Percentiles rank a stretch among this genome's conserved stretches.
phyloP scores from a whole-genome alignment of 83 land plant species.

The Diphasiastrum complanatum region DNA sequence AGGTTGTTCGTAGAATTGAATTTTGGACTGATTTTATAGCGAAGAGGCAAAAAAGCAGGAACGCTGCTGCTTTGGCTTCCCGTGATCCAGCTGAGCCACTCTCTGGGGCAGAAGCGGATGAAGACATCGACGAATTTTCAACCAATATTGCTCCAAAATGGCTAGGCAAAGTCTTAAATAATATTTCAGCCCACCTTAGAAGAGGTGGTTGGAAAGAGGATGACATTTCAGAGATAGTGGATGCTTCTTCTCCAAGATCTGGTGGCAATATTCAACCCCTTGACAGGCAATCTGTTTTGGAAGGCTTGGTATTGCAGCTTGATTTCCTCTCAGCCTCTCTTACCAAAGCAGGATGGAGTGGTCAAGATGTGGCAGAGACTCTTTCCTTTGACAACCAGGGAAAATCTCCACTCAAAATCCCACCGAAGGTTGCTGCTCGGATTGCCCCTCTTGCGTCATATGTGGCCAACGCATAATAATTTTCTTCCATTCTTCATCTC shows the following conservation, averaged over 20 bases:
- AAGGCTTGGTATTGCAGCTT: constrained; percentile 12
- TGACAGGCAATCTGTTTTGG: constrained; percentile 10
- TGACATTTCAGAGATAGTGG: constrained; percentile 8
- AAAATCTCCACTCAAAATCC: constrained; percentile 2
- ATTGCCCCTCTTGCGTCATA: constrained; percentile 25
- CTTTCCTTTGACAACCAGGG: constrained; percentile 3
- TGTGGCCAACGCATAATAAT: constrained; percentile 23
- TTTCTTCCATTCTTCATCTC: too few relatives aligned
- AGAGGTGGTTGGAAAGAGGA: constrained; percentile 9
- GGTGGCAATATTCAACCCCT: neutral
- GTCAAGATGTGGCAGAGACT: constrained; percentile 16
- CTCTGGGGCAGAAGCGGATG: neutral
- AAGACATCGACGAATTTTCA: neutral
- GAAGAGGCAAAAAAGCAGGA: constrained; percentile 5
- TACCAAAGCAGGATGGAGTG: constrained; percentile 26
- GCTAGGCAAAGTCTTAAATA: neutral
- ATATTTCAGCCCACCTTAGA: constrained; percentile 3
- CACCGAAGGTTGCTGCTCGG: constrained; percentile 23
- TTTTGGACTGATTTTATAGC: constrained; percentile 7
- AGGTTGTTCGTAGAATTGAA: constrained; percentile 5
- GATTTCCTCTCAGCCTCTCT: constrained; percentile 20
- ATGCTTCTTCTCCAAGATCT: neutral
- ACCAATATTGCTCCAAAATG: constrained; percentile 1
- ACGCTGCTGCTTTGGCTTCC: neutral
- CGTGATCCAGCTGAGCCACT: neutral